These are phyloP conservation scores for Salix viminalis DNA, from an alignment of 345 rosid genomes.

Conservation along the genomic window DNA sequence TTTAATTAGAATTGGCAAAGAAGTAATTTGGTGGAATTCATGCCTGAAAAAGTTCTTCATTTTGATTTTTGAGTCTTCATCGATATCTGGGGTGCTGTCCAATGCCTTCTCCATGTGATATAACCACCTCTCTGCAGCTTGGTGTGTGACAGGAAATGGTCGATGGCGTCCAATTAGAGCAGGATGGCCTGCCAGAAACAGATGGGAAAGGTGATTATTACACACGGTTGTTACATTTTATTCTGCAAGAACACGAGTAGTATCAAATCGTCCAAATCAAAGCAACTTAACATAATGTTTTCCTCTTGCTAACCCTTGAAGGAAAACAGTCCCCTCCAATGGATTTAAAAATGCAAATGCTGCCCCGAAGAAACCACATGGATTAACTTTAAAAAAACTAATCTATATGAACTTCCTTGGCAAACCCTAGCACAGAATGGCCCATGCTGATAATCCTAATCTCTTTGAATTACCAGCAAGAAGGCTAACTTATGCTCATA, in stretches of 20 bases:
- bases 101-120: constrained; percentile 80
- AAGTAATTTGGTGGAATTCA: neutral
- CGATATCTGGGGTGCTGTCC: constrained; percentile 56
- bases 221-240: neutral
- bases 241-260: neutral
- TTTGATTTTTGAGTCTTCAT: constrained; percentile 58
- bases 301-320: neutral
- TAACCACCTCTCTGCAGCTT: constrained; percentile 88
- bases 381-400: neutral
- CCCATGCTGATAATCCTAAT: neutral
- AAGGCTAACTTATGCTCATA: neutral
- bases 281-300: neutral
- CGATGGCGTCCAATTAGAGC: constrained; percentile 84
- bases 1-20: neutral
- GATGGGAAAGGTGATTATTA: neutral
- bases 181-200: constrained; percentile 58
- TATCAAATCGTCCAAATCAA: neutral
- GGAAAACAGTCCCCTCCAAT: neutral
- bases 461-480: neutral
- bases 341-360: neutral
- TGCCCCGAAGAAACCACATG: neutral
- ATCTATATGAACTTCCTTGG: neutral
- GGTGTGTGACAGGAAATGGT: constrained; percentile 76
- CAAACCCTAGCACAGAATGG: neutral
- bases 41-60: constrained; percentile 88